Conservation (phyloP, 495 filamentous ascomycete genomes). For the Lasiosphaeriaceae sp. region DNA sequence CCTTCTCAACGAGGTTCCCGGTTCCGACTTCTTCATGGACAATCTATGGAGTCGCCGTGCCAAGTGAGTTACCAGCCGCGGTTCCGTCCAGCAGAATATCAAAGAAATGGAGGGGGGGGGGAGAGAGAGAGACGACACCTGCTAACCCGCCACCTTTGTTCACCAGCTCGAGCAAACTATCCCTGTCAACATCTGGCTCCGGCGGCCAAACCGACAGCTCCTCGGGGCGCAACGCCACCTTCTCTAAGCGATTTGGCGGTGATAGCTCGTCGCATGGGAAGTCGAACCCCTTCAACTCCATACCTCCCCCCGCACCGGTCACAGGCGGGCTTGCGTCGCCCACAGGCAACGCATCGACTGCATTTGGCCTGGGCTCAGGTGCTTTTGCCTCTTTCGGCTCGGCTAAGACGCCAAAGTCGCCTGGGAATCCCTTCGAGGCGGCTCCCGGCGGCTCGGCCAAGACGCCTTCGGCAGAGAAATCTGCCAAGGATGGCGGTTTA, state of each 20-base stretch:
- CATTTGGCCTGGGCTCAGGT: slow-evolving; percentile 90
- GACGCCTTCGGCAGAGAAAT: slow-evolving; percentile 61
- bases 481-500: slow-evolving; percentile 45
- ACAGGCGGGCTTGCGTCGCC: slow-evolving; percentile 73
- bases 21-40: slow-evolving; percentile 38
- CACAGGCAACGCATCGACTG: slow-evolving; percentile 79
- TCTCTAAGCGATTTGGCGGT: slow-evolving; percentile 70
- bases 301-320: slow-evolving; percentile 62
- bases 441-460: slow-evolving; percentile 57
- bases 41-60: slow-evolving; percentile 84
- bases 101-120: background rate
- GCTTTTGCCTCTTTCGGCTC: slow-evolving; percentile 97
- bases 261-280: slow-evolving; percentile 73
- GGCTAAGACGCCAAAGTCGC: slow-evolving; percentile 81
- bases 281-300: slow-evolving; percentile 78
- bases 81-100: background rate
- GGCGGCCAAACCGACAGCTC: slow-evolving; percentile 56
- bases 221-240: slow-evolving; percentile 60
- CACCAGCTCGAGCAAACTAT: slow-evolving; percentile 79
- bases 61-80: slow-evolving; percentile 58
- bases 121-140: background rate
- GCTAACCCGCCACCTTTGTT: background rate
- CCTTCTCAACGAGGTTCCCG: slow-evolving; percentile 22
- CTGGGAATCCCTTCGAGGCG: slow-evolving; percentile 74
- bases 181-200: slow-evolving; percentile 68